Percentiles rank a stretch among this genome's conserved stretches.
Conservation (phyloP, 768 basidiomycete genomes). For the Boletus patriciae region DNA sequence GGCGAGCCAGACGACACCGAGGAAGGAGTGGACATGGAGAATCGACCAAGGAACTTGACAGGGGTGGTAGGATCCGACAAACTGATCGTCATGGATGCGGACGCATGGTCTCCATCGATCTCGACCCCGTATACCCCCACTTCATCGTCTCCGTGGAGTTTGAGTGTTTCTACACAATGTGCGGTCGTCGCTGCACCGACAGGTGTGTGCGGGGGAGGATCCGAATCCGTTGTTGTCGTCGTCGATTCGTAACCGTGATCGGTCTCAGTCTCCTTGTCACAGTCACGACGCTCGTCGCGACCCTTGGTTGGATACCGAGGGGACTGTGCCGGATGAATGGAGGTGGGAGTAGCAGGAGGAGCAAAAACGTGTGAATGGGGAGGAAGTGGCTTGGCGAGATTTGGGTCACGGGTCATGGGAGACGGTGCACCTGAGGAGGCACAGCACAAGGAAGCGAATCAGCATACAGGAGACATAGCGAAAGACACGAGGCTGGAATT, state of each 20-base stretch:
- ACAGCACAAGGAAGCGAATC: constrained; percentile 6
- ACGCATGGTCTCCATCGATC: constrained; percentile 1
- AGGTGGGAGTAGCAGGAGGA: background rate
- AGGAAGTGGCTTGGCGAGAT: constrained; percentile 1
- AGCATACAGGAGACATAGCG: too few relatives aligned
- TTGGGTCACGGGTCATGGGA: constrained; percentile 10
- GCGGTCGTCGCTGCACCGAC: constrained; percentile 11
- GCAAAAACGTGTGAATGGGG: constrained; percentile 7
- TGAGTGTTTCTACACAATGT: constrained; percentile 4
- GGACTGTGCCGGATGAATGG: background rate
- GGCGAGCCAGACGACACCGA: constrained; percentile 1
- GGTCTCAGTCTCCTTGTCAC: constrained; percentile 23
- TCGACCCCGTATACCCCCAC: constrained; percentile 6
- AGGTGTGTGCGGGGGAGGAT: constrained; percentile 29
- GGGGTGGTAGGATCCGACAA: constrained; percentile 19
- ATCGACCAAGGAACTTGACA: constrained; percentile 14
- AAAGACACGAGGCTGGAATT: background rate
- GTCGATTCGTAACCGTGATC: constrained; percentile 29
- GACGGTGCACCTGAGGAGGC: constrained; percentile 16
- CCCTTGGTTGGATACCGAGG: constrained; percentile 1
- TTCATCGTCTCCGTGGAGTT: constrained; percentile 18
- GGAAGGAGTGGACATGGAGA: constrained; percentile 7
- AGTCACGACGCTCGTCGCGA: constrained; percentile 11
- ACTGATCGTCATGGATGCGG: background rate
- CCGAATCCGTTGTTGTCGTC: constrained; percentile 29